phyloP scores from a whole-genome alignment of 306 rosid species.

The Cotoneaster glaucophyllus region DNA sequence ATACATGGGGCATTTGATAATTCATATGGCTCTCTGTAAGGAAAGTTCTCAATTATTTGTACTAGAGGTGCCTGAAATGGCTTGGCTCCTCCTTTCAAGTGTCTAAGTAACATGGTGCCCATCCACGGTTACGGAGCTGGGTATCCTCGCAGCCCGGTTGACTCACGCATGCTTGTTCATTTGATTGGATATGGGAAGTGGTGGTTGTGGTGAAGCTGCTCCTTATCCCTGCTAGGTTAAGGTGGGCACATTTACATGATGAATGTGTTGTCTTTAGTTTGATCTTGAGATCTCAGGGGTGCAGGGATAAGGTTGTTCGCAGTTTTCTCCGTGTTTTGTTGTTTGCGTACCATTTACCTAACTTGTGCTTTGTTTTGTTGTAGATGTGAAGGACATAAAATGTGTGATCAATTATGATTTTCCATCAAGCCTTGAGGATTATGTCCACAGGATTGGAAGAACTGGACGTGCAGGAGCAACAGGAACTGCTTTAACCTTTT shows the following conservation, averaged over 20 bases:
- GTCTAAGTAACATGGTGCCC: slow-evolving; percentile 53
- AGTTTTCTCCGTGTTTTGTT: slow-evolving; percentile 46
- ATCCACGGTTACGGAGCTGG: slow-evolving; percentile 99
- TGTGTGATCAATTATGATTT: slow-evolving; percentile 92
- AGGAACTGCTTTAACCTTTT: slow-evolving; percentile 84
- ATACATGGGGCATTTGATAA: slow-evolving; percentile 3
- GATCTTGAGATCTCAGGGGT: slow-evolving; percentile 55
- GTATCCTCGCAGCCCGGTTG: slow-evolving; percentile 87
- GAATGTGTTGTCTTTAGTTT: slow-evolving; percentile 92
- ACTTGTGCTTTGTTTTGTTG: slow-evolving; percentile 24
- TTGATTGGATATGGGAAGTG: slow-evolving; percentile 58
- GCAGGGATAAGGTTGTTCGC: slow-evolving; percentile 93
- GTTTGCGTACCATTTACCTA: slow-evolving; percentile 14
- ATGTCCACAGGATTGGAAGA: slow-evolving; percentile 92
- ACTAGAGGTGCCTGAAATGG: slow-evolving; percentile 34
- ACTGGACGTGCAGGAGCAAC: slow-evolving; percentile 98
- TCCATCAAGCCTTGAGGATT: slow-evolving; percentile 92
- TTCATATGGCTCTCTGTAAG: slow-evolving; percentile 18
- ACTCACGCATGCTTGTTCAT: slow-evolving; percentile 69
- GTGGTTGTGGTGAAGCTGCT: slow-evolving; percentile 77
- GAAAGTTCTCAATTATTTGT: slow-evolving; percentile 24
- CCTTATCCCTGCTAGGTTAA: slow-evolving; percentile 97
- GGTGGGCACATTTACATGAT: slow-evolving; percentile 96
- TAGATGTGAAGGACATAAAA: slow-evolving; percentile 98
- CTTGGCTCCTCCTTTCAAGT: slow-evolving; percentile 27